Conservation (phyloP, 2,329 filamentous ascomycete genomes). For the Botrytis byssoidea region DNA sequence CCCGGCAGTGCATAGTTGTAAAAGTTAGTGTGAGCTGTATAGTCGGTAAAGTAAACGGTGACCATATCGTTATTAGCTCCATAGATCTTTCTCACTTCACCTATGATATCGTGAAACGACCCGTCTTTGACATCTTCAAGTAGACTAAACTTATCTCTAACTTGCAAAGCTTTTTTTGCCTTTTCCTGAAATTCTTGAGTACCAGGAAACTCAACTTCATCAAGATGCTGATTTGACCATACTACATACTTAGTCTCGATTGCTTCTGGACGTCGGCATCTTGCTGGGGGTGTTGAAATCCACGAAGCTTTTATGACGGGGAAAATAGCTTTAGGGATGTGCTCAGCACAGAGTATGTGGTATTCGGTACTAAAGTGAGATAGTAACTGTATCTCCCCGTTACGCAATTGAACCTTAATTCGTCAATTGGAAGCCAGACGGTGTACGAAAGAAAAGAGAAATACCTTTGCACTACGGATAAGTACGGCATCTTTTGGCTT, state of each 20-base stretch:
- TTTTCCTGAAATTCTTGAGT: conserved; percentile 45
- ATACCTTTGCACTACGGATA: conserved; percentile 52
- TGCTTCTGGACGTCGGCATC: conserved; percentile 22
- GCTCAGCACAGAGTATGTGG: conserved; percentile 44
- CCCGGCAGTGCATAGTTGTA: conserved; percentile 44
- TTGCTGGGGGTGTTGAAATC: conserved; percentile 25
- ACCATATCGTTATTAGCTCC: conserved; percentile 47
- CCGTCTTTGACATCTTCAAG: conserved; percentile 60
- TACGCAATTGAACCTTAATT: conserved; percentile 45
- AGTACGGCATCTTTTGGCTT: conserved; percentile 63
- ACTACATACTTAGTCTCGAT: conserved; percentile 46
- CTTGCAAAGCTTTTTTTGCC: conserved; percentile 43
- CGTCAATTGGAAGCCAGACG: not conserved
- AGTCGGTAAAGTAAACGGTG: conserved; percentile 77
- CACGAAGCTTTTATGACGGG: conserved; percentile 20
- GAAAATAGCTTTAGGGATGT: conserved; percentile 40
- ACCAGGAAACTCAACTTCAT: conserved; percentile 47
- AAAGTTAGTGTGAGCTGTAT: conserved; percentile 68
- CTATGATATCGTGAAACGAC: conserved; percentile 67
- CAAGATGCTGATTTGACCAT: conserved; percentile 46
- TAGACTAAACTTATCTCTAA: conserved; percentile 58
- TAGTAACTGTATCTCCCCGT: conserved; percentile 45
- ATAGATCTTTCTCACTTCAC: conserved; percentile 64
- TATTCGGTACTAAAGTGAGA: conserved; percentile 46
- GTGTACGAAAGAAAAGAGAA: conserved; percentile 23